A percentile compares a stretch with the other conserved stretches of the same genome.
phyloP scores from a whole-genome alignment of 495 filamentous ascomycete genomes.

The Lophiostoma macrostomum region DNA sequence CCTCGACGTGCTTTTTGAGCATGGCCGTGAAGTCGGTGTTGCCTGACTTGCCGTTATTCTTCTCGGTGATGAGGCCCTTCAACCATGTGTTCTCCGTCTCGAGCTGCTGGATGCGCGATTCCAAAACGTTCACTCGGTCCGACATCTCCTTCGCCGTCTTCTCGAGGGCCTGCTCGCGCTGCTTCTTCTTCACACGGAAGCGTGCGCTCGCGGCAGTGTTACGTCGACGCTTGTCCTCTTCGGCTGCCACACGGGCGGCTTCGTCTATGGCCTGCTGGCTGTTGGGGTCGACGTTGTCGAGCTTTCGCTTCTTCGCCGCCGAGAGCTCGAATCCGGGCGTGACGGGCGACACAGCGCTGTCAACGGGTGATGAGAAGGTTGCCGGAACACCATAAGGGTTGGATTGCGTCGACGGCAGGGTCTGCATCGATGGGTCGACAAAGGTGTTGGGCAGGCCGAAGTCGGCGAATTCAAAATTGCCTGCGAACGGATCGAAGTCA shows the following conservation, averaged over 20 bases:
- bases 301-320: conserved; percentile 54
- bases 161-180: conserved; percentile 91
- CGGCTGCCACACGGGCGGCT: conserved; percentile 71
- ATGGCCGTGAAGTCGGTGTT: conserved; percentile 19
- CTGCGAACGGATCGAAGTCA: conserved; percentile 34
- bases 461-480: conserved; percentile 38
- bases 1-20: conserved; percentile 21
- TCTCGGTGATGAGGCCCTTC: conserved; percentile 89
- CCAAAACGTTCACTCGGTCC: conserved; percentile 75
- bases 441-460: conserved; percentile 28
- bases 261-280: conserved; percentile 58
- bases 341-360: conserved; percentile 43
- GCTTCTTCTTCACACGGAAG: conserved; percentile 99
- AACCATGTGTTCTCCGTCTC: conserved; percentile 98
- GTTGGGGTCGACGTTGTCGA: conserved; percentile 39
- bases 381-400: conserved; percentile 38
- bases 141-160: conserved; percentile 84
- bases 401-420: conserved; percentile 48
- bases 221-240: conserved; percentile 94
- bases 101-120: conserved; percentile 76
- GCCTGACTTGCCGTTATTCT: conserved; percentile 60
- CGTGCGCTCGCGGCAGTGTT: conserved; percentile 94
- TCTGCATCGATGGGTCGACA: conserved; percentile 39
- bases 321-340: conserved; percentile 26
- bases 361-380: conserved; percentile 44